Conservation (phyloP, 805 yeast genomes). For the Cyberlindnera xylosilytica region DNA sequence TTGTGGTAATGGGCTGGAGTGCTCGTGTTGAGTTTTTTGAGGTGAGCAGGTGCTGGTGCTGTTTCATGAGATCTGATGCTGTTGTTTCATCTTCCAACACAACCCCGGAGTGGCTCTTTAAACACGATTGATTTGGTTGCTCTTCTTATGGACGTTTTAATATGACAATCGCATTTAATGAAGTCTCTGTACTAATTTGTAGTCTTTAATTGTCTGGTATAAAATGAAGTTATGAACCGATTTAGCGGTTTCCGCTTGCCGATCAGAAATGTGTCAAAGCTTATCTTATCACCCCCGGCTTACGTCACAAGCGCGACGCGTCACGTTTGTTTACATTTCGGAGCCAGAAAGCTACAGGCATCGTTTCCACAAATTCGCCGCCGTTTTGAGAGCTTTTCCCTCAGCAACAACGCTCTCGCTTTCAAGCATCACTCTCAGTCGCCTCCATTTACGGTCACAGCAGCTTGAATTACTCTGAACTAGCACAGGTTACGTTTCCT, state of each 20-base stretch:
- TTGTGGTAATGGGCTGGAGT: no score
- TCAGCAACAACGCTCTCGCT: no score
- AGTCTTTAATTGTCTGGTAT: no score
- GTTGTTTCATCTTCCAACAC: background rate
- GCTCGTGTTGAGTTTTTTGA: background rate
- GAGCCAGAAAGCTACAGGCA: background rate
- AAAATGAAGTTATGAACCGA: no score
- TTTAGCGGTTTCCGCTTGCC: background rate
- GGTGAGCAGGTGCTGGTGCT: background rate
- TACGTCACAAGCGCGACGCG: background rate
- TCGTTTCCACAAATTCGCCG: background rate
- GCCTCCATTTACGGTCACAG: background rate
- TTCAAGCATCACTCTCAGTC: background rate
- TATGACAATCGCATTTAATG: background rate
- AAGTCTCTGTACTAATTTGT: no score
- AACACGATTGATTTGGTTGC: no score
- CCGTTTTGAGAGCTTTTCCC: background rate
- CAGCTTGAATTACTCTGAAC: no score
- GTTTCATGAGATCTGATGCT: background rate
- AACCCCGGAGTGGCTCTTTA: no score
- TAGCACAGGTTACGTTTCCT: no score
- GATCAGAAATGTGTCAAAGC: conserved; percentile 1
- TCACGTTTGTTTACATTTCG: conserved; percentile 1
- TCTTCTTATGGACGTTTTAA: no score
- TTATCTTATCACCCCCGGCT: background rate